Evolutionary conservation across 345 rosid genomes (phyloP), one percentile per base, ranked within the genome.

Genomic region (Populus euphratica): DNA sequence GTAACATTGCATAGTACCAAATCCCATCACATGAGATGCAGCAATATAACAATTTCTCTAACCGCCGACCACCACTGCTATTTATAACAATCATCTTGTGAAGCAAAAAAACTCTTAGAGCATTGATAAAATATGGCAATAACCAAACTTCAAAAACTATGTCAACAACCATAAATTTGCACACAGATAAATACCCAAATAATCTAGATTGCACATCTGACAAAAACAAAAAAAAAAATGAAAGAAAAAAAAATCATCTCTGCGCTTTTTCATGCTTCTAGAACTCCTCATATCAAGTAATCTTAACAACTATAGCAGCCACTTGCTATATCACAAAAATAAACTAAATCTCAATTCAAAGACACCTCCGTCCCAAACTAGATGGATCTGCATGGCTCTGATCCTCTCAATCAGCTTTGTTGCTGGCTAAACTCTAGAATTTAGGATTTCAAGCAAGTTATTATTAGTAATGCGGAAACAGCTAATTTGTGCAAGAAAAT

Each of bases 251-350:
- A 47, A 47, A 12, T 14, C 18, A 14, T 47, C 52, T 47, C 18
- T 4, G 52, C 6, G 14, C 73, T 12, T 54, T n/a, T 56, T 31
- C 38, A 39, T 62, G 36, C 65, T 67, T 66, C 72, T 66, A 65
- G 31, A 74, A 20, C 44, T 27, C 56, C 17, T 20, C 25, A 20
- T 6, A 56, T 21, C 14, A 18, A 56, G 67, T 36, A 35, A 73
- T 10, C n/a, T 5, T 36, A 36, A 59, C 67, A 35, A n/a, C 1
- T 20, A 29, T 4, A 20, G 59, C 4, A 11, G 29, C 7, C 20
- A 69, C 33, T 63, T 35, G 25, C 56, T 52, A 36, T 38, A 78
- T 77, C 73, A 79, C 5, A 74, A 25, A 18, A 64, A 27, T 35
- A 52, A 47, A 47, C 52, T 47, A 47, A 47, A 47, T 47, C 52